Evolutionary conservation across 2,329 filamentous ascomycete genomes (phyloP).

Genomic region (Colletotrichum sp.): DNA sequence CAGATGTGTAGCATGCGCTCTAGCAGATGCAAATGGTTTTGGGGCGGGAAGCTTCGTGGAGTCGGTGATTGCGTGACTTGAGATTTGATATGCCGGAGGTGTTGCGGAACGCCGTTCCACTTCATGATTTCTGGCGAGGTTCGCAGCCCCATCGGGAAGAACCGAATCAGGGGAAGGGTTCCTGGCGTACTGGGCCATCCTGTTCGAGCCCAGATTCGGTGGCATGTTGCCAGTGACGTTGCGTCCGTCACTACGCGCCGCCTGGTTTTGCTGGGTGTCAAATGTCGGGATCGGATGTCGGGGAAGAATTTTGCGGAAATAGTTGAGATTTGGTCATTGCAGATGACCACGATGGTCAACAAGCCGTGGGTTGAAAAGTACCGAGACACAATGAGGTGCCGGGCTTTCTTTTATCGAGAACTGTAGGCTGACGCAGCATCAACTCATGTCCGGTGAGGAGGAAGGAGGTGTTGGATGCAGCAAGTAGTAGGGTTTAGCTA

Average conservation of each 20-base stretch:
- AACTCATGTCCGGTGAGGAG: background rate
- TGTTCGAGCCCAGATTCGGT: slow-evolving; percentile 7
- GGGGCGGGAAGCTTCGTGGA: slow-evolving; percentile 41
- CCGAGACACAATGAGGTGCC: background rate
- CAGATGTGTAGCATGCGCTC: slow-evolving; percentile 28
- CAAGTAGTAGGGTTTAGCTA: background rate
- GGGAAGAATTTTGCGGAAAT: background rate
- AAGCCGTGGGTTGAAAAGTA: background rate
- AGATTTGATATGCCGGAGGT: background rate
- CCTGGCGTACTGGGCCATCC: slow-evolving; percentile 21
- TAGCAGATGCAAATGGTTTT: slow-evolving; percentile 25
- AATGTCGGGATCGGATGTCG: background rate
- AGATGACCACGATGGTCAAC: background rate
- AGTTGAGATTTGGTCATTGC: background rate
- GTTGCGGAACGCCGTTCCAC: background rate
- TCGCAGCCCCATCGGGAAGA: background rate
- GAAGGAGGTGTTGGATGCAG: background rate
- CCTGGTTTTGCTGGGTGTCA: background rate
- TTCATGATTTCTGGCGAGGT: background rate
- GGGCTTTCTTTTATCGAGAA: background rate
- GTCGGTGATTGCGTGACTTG: slow-evolving; percentile 34
- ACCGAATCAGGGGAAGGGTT: slow-evolving; percentile 7
- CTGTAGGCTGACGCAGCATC: background rate
- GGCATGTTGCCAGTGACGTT: slow-evolving; percentile 12
- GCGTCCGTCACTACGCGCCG: background rate